Evolutionary conservation across 176 grass and related monocot genomes (phyloP), one percentile per base, ranked within the genome.

Genomic region (Phyllostachys edulis): DNA sequence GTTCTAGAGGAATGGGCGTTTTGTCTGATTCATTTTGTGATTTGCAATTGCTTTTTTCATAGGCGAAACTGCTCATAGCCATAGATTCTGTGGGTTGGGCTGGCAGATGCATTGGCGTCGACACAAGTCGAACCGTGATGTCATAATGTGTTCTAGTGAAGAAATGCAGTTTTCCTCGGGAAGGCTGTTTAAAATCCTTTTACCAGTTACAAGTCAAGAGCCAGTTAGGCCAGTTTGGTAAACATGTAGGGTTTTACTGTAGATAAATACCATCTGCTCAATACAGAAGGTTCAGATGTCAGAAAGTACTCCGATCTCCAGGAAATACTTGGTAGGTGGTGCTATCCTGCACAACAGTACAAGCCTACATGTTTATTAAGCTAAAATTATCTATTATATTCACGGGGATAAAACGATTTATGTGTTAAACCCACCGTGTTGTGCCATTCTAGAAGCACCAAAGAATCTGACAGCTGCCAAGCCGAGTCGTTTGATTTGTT

Each of bases 391-490:
- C 3, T 59, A 73, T 5, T 29, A 11, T 83, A 77, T 62, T 23
- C 17, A 67, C 41, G 26, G 52, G 72, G 40, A 71, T 42, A 41
- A 71, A 27, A 76, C 13, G 47, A 57, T 75, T 73, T 5, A n/a
- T 66, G 23, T 87, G 7, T 44, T 78, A 66, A 83, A 88, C 41
- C 46, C 24, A 2, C 46, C 9, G 3, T 46, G 65, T 12, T 46
- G 73, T 6, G 37, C 63, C 37, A 1, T 82, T 78, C 78, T 32
- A 39, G 66, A 73, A 71, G 11, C n/a, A 10, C 67, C 72, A 77
- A 51, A 26, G 84, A 90, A 87, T 90, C 84, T 87, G 80, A 87
- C 84, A 90, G 89, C 88, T 86, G 88, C 79, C 50, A 74, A 4
- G n/a, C 63, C 41, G 17, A 74, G 74, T 51, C 49, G 68, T 68